phyloP scores from a whole-genome alignment of 1,284 basidiomycete species.

The Heterobasidion annosum region DNA sequence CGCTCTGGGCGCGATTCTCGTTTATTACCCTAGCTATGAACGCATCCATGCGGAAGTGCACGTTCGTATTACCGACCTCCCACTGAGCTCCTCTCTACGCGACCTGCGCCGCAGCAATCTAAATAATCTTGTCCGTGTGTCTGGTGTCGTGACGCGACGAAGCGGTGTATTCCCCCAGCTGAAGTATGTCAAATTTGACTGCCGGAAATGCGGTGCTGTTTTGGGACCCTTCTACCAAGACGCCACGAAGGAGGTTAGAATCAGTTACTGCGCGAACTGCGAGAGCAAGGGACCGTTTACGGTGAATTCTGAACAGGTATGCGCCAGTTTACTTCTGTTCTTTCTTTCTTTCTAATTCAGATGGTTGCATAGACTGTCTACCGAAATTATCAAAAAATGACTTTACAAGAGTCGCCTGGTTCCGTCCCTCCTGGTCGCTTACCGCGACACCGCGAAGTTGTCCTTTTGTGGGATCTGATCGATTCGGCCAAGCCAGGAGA shows the following conservation, averaged over 20 bases:
- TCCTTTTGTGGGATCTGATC: conserved; percentile 96
- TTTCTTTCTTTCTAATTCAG: background rate
- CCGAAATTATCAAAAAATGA: conserved; percentile 99
- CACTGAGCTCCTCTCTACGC: conserved; percentile 82
- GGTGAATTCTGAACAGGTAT: conserved; percentile 92
- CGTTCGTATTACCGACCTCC: conserved; percentile 92
- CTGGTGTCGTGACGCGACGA: conserved; percentile 95
- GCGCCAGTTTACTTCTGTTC: conserved; percentile 9
- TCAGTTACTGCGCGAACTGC: conserved; percentile 92
- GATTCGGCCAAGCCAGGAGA: conserved; percentile 98
- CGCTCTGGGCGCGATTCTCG: conserved; percentile 87
- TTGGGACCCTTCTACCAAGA: conserved; percentile 98
- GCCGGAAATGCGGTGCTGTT: conserved; percentile 84
- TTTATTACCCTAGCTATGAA: conserved; percentile 94
- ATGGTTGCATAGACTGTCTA: conserved; percentile 77
- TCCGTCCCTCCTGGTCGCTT: conserved; percentile 96
- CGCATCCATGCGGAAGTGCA: conserved; percentile 98
- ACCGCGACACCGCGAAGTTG: conserved; percentile 93
- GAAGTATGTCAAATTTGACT: conserved; percentile 99
- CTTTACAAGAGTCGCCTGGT: conserved; percentile 96
- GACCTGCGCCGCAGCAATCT: conserved; percentile 90
- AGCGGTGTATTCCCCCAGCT: conserved; percentile 97
- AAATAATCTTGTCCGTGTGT: conserved; percentile 92
- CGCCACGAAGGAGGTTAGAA: conserved; percentile 87
- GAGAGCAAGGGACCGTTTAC: conserved; percentile 92